Conservation (phyloP, 192 early-diverging fungal species). For the Coemansia erecta region DNA sequence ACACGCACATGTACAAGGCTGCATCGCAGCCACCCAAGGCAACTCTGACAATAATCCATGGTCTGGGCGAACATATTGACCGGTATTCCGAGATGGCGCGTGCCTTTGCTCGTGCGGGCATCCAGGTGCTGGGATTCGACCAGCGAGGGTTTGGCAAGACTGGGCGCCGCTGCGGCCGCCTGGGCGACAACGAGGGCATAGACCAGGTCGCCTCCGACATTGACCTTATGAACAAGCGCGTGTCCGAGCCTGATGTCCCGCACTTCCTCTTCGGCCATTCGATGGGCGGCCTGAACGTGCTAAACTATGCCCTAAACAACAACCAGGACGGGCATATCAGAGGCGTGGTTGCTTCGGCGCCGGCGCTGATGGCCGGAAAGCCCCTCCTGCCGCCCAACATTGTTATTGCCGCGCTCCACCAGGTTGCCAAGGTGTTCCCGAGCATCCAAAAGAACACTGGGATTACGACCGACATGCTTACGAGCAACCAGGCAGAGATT, state of each 20-base stretch:
- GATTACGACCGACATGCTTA: slow-evolving; percentile 37
- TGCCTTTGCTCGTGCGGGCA: slow-evolving; percentile 52
- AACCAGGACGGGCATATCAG: slow-evolving; percentile 21
- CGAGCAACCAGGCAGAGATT: slow-evolving; percentile 38
- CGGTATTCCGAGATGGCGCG: slow-evolving; percentile 57
- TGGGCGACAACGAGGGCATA: slow-evolving; percentile 52
- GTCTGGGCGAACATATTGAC: slow-evolving; percentile 61
- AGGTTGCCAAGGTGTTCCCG: slow-evolving; percentile 26
- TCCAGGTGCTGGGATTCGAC: slow-evolving; percentile 57
- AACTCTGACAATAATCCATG: slow-evolving; percentile 57
- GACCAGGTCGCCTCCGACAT: slow-evolving; percentile 46
- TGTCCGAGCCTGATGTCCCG: slow-evolving; percentile 36
- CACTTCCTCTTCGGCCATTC: slow-evolving; percentile 63
- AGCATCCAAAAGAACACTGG: slow-evolving; percentile 38
- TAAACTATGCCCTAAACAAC: slow-evolving; percentile 26
- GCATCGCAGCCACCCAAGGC: slow-evolving; percentile 40
- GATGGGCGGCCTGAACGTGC: slow-evolving; percentile 51
- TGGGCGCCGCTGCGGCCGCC: slow-evolving; percentile 37
- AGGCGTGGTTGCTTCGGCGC: slow-evolving; percentile 41
- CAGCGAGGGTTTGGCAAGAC: slow-evolving; percentile 65
- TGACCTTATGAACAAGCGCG: slow-evolving; percentile 24
- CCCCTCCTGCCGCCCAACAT: slow-evolving; percentile 25
- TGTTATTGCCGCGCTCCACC: slow-evolving; percentile 23
- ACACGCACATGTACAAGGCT: slow-evolving; percentile 34
- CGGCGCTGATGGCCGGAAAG: slow-evolving; percentile 33